phyloP scores from a whole-genome alignment of 169 alveolate genomes.

The Plasmodium ovale region DNA sequence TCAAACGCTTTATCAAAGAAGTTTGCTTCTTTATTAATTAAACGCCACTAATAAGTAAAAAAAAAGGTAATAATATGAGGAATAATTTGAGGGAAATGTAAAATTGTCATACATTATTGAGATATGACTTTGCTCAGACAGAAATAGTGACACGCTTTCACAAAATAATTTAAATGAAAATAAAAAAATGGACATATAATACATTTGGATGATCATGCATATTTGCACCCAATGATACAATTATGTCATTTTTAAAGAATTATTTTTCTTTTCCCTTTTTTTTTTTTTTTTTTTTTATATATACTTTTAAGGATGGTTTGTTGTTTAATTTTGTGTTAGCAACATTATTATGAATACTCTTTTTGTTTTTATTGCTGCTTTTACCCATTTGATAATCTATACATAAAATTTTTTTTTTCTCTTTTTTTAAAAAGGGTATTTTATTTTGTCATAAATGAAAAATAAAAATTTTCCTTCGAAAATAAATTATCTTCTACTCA shows the following conservation, averaged over 20 bases:
- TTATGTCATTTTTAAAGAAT: no score
- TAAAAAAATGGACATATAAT: no score
- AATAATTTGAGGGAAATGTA: no score
- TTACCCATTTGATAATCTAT: slow-evolving; percentile 59
- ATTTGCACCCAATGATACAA: no score
- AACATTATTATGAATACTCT: slow-evolving; percentile 42
- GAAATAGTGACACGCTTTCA: no score
- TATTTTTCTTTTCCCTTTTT: no score
- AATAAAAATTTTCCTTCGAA: slow-evolving; percentile 2
- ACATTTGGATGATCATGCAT: no score
- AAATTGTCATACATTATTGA: no score
- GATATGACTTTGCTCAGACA: no score
- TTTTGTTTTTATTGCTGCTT: slow-evolving; percentile 23
- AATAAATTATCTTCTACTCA: neutral
- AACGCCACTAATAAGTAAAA: slow-evolving; percentile 58
- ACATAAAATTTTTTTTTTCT: neutral
- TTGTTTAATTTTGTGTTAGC: slow-evolving; percentile 47
- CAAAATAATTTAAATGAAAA: no score
- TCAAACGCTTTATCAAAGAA: slow-evolving; percentile 71
- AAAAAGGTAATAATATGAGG: neutral
- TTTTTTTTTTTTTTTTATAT: slow-evolving; percentile 5
- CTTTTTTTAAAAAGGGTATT: slow-evolving; percentile 8
- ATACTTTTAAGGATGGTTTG: slow-evolving; percentile 63
- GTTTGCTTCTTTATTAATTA: slow-evolving; percentile 68
- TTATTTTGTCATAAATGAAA: slow-evolving; percentile 30